Base-by-base conservation (phyloP, 306 rosid species). In the Hippophae gyantsensis region DNA sequence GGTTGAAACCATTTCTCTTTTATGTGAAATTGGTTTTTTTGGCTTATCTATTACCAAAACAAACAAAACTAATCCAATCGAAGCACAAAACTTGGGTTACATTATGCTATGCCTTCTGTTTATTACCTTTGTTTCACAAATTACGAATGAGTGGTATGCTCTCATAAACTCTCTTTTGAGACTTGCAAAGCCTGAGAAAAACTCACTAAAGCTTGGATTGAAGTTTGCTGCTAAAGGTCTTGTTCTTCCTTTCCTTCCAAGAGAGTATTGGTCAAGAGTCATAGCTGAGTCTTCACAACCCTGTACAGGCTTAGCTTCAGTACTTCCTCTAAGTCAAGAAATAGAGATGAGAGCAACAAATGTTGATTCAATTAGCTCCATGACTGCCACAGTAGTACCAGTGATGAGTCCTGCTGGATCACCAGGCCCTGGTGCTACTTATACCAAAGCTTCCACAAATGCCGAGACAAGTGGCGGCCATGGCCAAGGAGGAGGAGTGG, bases 331-430 rank as follows among this genome's bases (percentile, higher is more conserved):
- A 12, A 3, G 57, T 52, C 63, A 84, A 64, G 87, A 71, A 43
- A 56, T 52, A 48, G 75, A 76, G 26, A 40, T 72, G 7, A 72
- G 65, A 64, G 63, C 81, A 72, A 74, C 78, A 74, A 65, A 76
- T 7, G 26, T 67, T 61, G 74, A 61, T 59, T 76, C 86, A 12
- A 48, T 79, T 23, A 65, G 73, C 5, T 71, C 85, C 60, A 74
- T 76, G 92, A 69, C 74, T 5, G 81, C 92, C 2, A 79, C 79
- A 5, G 76, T 85, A n/a, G 89, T 82, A 69, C 88, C 93, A 2
- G 73, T 79, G 69, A 78, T 77, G 25, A 72, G 81, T 63, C 84
- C 89, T 7, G 73, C 89, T 7, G 73, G 70, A 5, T 64, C 82
- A 25, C 83, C 80, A 6, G 59, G 71, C 53, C 80, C 47, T 43